Base-by-base conservation (phyloP, 352 stramenopile species). In the Albugo candida region DNA sequence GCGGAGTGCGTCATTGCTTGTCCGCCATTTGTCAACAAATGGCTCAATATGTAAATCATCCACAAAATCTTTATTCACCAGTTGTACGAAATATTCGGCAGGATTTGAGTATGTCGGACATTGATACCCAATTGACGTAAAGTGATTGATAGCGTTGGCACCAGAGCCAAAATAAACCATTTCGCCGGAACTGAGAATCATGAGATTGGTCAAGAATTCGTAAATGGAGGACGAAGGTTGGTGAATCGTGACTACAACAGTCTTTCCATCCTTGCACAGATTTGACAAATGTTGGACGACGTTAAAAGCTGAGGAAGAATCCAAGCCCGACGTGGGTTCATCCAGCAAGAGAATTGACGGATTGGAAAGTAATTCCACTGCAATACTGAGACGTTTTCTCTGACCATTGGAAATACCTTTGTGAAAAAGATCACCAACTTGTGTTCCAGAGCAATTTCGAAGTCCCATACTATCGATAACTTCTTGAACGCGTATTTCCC, bases 301-400 rank as follows among this genome's bases (percentile, higher is more conserved):
- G 41, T 71, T 72, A 19, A 83, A 64, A 13, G 88, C 84, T n/a
- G 85, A 81, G 5, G 70, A 83, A 14, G 77, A 70, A 59, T 97
- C 92, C 13, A 97, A 63, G 0, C 85, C 83, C 11, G 67, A 91
- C 0, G 88, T 97, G 1, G 92, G 88, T 49, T 97, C 93, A 48
- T 97, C 92, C 17, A 98, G 62, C 20, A 98, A 80, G 34, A 98
- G 53, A 27, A 97, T 61, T n/a, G 89, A 84, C 42, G 93, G 93
- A 50, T 97, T 93, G 0, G 83, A 78, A 0, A 96, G 76, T 34
- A 98, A 59, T 62, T 98, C 88, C 13, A 94, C 60, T 4, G 74
- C 93, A 51, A 97, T 97, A 1, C 81, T 84, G 13, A 97, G 67
- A 14, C 91, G 59, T 55, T 96, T 95, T 38, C 76, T 73, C 56